Evolutionary conservation across 805 yeast genomes (phyloP).

Genomic region (Starmerella bombi): DNA sequence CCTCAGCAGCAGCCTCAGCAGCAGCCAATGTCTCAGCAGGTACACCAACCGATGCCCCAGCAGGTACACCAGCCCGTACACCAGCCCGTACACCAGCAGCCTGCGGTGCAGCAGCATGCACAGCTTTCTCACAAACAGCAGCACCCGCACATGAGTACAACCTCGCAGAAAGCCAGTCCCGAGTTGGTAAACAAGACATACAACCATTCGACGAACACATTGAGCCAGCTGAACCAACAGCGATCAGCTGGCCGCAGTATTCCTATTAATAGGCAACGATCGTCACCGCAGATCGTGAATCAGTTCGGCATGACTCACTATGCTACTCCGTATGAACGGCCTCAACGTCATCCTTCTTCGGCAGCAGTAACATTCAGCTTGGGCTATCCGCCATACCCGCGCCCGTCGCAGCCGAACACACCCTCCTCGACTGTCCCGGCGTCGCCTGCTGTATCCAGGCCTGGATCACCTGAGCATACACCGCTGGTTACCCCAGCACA

Average conservation of each 20-base stretch:
- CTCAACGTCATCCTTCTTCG: slow-evolving; percentile 14
- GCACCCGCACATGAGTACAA: too few species aligned
- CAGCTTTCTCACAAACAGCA: too few species aligned
- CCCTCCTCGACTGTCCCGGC: slow-evolving; percentile 34
- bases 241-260: slow-evolving; percentile 4
- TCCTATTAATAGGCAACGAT: slow-evolving; percentile 17
- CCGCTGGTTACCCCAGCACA: slow-evolving; percentile 36
- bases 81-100: background rate
- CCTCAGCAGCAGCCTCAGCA: slow-evolving; percentile 7
- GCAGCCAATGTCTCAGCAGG: slow-evolving; percentile 9
- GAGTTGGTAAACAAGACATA: background rate
- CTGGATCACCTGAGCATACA: slow-evolving; percentile 32
- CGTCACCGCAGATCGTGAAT: slow-evolving; percentile 21
- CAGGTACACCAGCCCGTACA: background rate
- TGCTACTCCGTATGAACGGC: slow-evolving; percentile 24
- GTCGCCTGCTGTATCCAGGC: slow-evolving; percentile 30
- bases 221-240: too few species aligned
- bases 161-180: background rate
- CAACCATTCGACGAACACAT: too few species aligned
- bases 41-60: slow-evolving; percentile 6
- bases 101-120: background rate
- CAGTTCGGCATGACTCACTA: slow-evolving; percentile 15
- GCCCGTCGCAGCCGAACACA: slow-evolving; percentile 30
- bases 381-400: slow-evolving; percentile 1
- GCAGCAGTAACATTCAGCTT: slow-evolving; percentile 22